phyloP scores from a whole-genome alignment of 306 rosid genomes.

The Herpetospermum pedunculosum region DNA sequence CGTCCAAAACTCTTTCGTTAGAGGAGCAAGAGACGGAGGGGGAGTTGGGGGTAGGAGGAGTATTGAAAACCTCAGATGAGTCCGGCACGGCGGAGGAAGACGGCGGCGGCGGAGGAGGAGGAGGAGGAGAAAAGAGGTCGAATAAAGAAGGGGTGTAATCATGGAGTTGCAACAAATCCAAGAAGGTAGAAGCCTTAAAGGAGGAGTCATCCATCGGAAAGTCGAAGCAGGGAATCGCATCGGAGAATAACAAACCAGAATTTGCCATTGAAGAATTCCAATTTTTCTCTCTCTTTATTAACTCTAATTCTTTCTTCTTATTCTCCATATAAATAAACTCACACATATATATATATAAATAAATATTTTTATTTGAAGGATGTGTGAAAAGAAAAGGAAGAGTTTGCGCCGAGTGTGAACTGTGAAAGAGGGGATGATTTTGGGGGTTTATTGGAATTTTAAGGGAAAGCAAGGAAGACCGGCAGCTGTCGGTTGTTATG shows the following conservation, averaged over 20 bases:
- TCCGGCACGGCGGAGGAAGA: constrained; percentile 13
- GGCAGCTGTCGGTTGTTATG: neutral
- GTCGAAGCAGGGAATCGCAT: constrained; percentile 20
- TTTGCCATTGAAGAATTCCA: neutral
- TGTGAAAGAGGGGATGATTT: constrained; percentile 8
- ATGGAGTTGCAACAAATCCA: constrained; percentile 17
- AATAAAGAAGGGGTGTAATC: constrained; percentile 24
- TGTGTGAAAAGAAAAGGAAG: neutral
- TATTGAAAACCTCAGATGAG: constrained; percentile 35
- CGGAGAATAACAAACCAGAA: neutral
- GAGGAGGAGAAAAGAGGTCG: constrained; percentile 24
- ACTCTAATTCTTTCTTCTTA: neutral
- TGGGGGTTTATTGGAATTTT: neutral
- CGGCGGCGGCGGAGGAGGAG: neutral
- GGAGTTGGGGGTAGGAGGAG: constrained; percentile 31
- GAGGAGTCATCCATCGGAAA: constrained; percentile 14
- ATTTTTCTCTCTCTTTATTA: neutral
- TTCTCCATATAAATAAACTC: neutral
- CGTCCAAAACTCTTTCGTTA: constrained; percentile 12
- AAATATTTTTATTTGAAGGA: no score
- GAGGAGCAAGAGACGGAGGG: constrained; percentile 35
- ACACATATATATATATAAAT: neutral
- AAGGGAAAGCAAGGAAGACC: neutral
- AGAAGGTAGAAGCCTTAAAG: constrained; percentile 13
- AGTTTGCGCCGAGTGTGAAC: no score